Evolutionary conservation across 1,284 basidiomycete species (phyloP), one percentile per base, ranked within the genome.

Genomic region (Ganoderma resinaceum): DNA sequence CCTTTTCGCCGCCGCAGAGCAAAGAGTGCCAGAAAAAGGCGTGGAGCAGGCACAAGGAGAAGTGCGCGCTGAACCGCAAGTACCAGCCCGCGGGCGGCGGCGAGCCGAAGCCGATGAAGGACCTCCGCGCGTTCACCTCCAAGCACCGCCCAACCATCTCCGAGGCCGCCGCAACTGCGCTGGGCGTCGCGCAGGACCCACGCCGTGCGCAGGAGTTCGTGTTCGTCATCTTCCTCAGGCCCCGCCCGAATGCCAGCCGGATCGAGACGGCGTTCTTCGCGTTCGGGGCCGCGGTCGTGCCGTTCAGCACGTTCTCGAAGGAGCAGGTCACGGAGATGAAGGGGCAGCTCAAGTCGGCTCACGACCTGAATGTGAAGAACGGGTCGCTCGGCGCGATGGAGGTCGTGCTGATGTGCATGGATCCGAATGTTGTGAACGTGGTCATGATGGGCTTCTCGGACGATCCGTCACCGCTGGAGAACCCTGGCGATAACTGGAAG

Each of bases 141-240:
- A 77, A 77, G 61, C 74, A 76, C 70, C 72, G 70, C 9, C 74
- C 72, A 38, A 59, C 68, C 42, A 67, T 76, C 65, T 70, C 70
- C 31, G 68, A 71, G 58, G 66, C 72, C 16, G 76, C 65, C 18
- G 40, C 68, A 20, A 70, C 72, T 46, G 74, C 76, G n/a, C 69
- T 77, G 46, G 72, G 73, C n/a, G 67, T 74, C 37, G 55, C 62
- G 33, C 38, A 58, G 14, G 66, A 73, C 62, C 64, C 68, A 0
- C 11, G 46, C 6, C 72, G 72, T 59, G 71, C 74, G 14, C 62
- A 73, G 63, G 40, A 68, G 37, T 61, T 67, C 66, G 61, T 76
- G n/a, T 70, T 77, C 60, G 58, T 65, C 14, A 68, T 76, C 62
- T 66, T 59, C 53, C 68, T 77, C n/a, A 66, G 65, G 37, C 65